These are phyloP conservation scores for Cladophialophora psammophila DNA, from an alignment of 2,329 filamentous ascomycete species.

Conservation along the genomic window DNA sequence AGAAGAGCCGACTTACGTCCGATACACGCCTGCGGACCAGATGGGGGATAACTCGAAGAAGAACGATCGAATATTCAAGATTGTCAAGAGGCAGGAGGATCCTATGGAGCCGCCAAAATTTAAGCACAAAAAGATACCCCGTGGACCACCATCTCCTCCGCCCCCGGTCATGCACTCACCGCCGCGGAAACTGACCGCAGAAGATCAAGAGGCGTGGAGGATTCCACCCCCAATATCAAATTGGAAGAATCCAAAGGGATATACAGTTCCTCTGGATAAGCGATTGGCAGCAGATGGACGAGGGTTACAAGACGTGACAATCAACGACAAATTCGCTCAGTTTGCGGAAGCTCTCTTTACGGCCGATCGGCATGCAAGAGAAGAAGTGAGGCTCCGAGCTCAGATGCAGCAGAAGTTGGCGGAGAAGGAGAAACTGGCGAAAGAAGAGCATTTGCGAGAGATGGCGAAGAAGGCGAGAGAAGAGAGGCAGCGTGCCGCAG, in stretches of 20 bases:
- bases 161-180: slow-evolving; percentile 95
- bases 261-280: slow-evolving; percentile 95
- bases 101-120: slow-evolving; percentile 98
- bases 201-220: slow-evolving; percentile 96
- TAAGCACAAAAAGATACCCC: slow-evolving; percentile 95
- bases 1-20: slow-evolving; percentile 89
- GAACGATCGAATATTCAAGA: slow-evolving; percentile 97
- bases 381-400: slow-evolving; percentile 90
- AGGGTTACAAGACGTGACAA: slow-evolving; percentile 88
- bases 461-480: slow-evolving; percentile 91
- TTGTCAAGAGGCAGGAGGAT: slow-evolving; percentile 90
- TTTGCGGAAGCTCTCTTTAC: slow-evolving; percentile 94
- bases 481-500: slow-evolving; percentile 63
- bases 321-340: slow-evolving; percentile 98
- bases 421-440: slow-evolving; percentile 93
- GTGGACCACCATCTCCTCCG: slow-evolving; percentile 88
- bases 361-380: slow-evolving; percentile 90
- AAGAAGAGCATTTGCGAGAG: slow-evolving; percentile 88
- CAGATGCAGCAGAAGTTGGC: slow-evolving; percentile 95
- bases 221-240: slow-evolving; percentile 91
- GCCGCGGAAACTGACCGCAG: slow-evolving; percentile 90
- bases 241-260: slow-evolving; percentile 99
- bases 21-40: slow-evolving; percentile 94
- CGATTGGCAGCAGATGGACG: slow-evolving; percentile 91
- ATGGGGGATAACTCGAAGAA: slow-evolving; percentile 89